Evolutionary conservation across 768 basidiomycete species (phyloP).

Genomic region (Leucocoprinus sp.): DNA sequence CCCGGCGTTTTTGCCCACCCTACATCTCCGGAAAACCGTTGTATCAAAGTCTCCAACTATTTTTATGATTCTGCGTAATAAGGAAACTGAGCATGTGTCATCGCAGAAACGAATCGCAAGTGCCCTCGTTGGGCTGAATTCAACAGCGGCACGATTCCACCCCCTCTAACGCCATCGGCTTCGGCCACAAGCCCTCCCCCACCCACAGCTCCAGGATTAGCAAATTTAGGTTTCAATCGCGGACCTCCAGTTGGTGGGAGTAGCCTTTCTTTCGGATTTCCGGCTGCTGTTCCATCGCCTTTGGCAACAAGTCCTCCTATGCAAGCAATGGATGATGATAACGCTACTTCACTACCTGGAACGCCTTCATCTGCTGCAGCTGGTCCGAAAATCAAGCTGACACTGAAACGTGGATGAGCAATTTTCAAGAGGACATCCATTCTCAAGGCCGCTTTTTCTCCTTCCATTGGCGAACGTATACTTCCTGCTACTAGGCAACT

Average conservation of each 20-base stretch:
- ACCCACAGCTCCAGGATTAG: constrained; percentile 33
- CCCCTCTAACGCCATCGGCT: constrained; percentile 36
- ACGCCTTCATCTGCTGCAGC: constrained; percentile 29
- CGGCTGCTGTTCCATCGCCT: constrained; percentile 58
- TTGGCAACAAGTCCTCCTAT: constrained; percentile 69
- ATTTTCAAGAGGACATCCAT: background rate
- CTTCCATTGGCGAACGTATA: background rate
- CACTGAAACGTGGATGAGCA: constrained; percentile 41
- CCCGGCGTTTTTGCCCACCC: background rate
- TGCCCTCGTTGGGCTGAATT: constrained; percentile 97
- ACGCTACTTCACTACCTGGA: constrained; percentile 4
- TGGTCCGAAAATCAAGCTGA: constrained; percentile 60
- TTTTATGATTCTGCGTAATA: constrained; percentile 2
- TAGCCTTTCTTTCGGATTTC: constrained; percentile 34
- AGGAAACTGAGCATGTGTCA: constrained; percentile 8
- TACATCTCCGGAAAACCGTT: background rate
- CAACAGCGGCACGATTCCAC: constrained; percentile 63
- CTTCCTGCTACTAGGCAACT: background rate
- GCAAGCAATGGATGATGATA: constrained; percentile 47
- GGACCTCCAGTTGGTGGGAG: constrained; percentile 30
- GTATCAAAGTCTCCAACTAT: background rate
- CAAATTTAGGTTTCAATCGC: constrained; percentile 48
- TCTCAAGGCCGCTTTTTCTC: background rate
- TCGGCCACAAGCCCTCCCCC: constrained; percentile 38
- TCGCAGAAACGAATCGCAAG: constrained; percentile 87